These are phyloP conservation scores for Quercus rubra DNA, from an alignment of 306 rosid genomes.

Conservation along the genomic window DNA sequence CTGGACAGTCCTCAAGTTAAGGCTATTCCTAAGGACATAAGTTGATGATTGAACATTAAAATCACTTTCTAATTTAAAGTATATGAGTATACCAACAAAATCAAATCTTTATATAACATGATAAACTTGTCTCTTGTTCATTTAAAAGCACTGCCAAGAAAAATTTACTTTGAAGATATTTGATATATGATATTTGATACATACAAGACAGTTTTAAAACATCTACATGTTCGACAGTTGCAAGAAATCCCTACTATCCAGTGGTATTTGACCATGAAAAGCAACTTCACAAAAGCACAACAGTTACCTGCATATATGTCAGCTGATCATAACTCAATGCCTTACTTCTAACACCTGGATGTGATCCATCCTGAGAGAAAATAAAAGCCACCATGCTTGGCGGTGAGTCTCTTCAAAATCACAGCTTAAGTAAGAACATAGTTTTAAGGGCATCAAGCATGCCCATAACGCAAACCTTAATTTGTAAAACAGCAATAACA, in stretches of 20 bases:
- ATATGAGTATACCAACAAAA: not conserved
- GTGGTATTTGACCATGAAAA: not conserved
- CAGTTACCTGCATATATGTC: slow-evolving; percentile 80
- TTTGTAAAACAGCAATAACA: slow-evolving; percentile 17
- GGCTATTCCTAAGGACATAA: not conserved
- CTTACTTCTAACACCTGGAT: slow-evolving; percentile 65
- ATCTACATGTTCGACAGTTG: not conserved
- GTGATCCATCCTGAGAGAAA: slow-evolving; percentile 71
- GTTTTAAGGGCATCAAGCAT: not conserved
- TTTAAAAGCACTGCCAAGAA: not conserved
- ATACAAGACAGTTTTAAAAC: not conserved
- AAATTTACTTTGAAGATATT: not conserved
- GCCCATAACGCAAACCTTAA: slow-evolving; percentile 16
- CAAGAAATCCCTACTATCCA: not conserved
- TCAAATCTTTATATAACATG: not conserved
- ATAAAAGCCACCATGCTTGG: slow-evolving; percentile 7
- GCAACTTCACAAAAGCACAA: not conserved
- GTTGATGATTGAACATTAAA: not conserved
- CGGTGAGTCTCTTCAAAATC: slow-evolving; percentile 11
- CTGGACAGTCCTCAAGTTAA: not conserved
- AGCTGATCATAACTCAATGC: slow-evolving; percentile 79
- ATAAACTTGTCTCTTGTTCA: not conserved
- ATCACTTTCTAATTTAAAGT: not conserved
- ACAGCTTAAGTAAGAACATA: slow-evolving; percentile 17
- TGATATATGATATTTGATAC: not conserved